These are phyloP conservation scores for Rhizophagus prolifer DNA, from an alignment of 192 early-diverging fungal species.

Conservation along the genomic window DNA sequence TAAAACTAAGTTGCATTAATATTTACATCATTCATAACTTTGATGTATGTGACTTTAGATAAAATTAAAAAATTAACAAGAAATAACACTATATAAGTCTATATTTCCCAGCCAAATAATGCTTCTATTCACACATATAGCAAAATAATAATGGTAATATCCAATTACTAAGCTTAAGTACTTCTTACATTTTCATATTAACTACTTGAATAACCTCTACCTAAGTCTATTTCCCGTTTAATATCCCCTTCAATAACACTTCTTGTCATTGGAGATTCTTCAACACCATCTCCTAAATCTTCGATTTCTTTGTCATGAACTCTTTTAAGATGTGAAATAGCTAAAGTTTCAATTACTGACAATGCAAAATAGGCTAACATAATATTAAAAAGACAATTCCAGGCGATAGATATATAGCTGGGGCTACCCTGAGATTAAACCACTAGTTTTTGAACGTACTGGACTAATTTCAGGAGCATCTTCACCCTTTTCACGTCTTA, in stretches of 20 bases:
- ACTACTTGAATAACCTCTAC: slow-evolving; percentile 13
- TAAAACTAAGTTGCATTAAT: too few relatives aligned
- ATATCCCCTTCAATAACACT: slow-evolving; percentile 1
- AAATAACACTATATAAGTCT: not conserved
- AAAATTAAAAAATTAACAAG: not conserved
- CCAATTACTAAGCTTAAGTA: not conserved
- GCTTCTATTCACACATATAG: not conserved
- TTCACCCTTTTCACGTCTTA: slow-evolving; percentile 32
- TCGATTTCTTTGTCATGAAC: slow-evolving; percentile 46
- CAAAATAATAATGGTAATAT: too few relatives aligned
- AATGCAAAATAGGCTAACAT: slow-evolving; percentile 88
- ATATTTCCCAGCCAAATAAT: not conserved
- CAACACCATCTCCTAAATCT: slow-evolving; percentile 4
- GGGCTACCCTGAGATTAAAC: slow-evolving; percentile 18
- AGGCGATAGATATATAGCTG: slow-evolving; percentile 61
- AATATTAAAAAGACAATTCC: slow-evolving; percentile 75
- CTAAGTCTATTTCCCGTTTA: not conserved
- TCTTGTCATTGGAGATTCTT: slow-evolving; percentile 8
- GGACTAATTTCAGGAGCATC: slow-evolving; percentile 20
- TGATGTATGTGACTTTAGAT: too few relatives aligned
- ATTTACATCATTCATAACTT: too few relatives aligned
- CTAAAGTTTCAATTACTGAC: slow-evolving; percentile 81
- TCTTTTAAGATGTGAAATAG: slow-evolving; percentile 68
- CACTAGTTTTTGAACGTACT: not conserved
- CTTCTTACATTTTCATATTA: not conserved